Evolutionary conservation across 306 rosid species (phyloP), one percentile per base, ranked within the genome.

Genomic region (Sechiopsis laciniata): DNA sequence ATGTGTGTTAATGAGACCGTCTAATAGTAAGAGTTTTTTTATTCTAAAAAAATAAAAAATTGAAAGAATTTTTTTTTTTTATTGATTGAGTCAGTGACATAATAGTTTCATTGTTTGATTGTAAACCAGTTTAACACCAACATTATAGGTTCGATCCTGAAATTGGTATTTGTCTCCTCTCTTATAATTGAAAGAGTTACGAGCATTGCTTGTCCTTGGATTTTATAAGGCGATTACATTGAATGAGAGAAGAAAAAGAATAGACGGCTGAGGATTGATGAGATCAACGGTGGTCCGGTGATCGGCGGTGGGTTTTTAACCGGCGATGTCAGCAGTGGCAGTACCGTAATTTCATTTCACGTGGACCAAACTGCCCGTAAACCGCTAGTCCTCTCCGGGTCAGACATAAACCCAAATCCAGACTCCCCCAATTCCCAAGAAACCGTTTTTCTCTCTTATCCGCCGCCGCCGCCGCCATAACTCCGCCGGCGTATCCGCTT

Each of bases 381-480:
- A 26, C 32, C 73, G 73, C 57, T 20, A 22, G 73, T 68, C 20
- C 56, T 68, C 57, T 13, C 73, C 57, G 58, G 72, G 73, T 69
- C 57, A 13, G 72, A 45, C 72, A 67, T 45, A 67, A 46, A 21
- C 73, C 73, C 73, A 22, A 46, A 67, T 67, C 55, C 72, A 46
- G 55, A 66, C 13, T 50, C 58, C 54, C 66, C 52, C 55, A 66
- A 48, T 57, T 48, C 35, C 73, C 37, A 20, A 69, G 74, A 69
- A 50, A 50, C 60, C 46, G 74, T 70, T 70, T 26, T 52, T 24
- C 45, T 68, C 24, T 51, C 59, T 70, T 22, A 17, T 68, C 57
- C 19, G 73, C 17, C 73, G 21, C 71, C 57, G 74, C 12, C 73
- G 42, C 71, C 53, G 74, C 60, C 59, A 13, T 24, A 70, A 7